These are phyloP conservation scores for Trichoderma semiorbis DNA, from an alignment of 2,329 filamentous ascomycete species.

Conservation along the genomic window DNA sequence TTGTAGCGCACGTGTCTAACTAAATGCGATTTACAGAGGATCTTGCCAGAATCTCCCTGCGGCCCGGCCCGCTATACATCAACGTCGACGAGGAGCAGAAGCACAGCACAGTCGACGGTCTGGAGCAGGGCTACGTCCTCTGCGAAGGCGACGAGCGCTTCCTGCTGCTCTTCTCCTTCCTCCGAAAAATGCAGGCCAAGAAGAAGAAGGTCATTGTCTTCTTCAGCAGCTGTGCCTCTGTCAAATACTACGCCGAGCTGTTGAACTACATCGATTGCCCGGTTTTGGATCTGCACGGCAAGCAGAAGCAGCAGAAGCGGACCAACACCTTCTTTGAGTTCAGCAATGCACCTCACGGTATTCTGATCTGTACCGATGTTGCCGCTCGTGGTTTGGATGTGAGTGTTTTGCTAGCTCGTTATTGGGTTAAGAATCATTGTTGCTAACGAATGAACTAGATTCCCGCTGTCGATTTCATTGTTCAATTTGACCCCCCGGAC, in stretches of 20 bases:
- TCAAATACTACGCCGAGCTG: constrained; percentile 93
- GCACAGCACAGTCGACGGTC: constrained; percentile 84
- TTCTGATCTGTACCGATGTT: constrained; percentile 93
- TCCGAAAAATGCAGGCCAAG: constrained; percentile 71
- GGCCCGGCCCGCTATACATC: constrained; percentile 89
- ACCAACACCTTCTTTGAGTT: constrained; percentile 99
- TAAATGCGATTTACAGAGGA: constrained; percentile 56
- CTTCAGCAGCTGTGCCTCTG: constrained; percentile 86
- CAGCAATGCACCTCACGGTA: constrained; percentile 70
- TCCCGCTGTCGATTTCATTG: constrained; percentile 91
- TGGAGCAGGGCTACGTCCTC: constrained; percentile 94
- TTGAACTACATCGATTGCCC: constrained; percentile 97
- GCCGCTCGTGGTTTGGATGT: constrained; percentile 89
- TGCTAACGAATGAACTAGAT: constrained; percentile 50
- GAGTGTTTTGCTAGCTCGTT: constrained; percentile 29
- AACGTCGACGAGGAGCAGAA: constrained; percentile 91
- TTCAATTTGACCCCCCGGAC: constrained; percentile 93
- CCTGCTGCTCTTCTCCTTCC: constrained; percentile 87
- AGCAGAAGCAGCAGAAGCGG: constrained; percentile 98
- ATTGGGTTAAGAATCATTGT: not conserved
- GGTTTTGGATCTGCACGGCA: constrained; percentile 82
- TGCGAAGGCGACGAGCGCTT: constrained; percentile 94
- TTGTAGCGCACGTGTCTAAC: not conserved
- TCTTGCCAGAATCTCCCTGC: constrained; percentile 86
- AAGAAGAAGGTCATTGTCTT: constrained; percentile 99